Percentiles rank a stretch among this genome's conserved stretches.
Conservation (phyloP, 1,284 basidiomycete genomes). For the Rugosomyces carneus region DNA sequence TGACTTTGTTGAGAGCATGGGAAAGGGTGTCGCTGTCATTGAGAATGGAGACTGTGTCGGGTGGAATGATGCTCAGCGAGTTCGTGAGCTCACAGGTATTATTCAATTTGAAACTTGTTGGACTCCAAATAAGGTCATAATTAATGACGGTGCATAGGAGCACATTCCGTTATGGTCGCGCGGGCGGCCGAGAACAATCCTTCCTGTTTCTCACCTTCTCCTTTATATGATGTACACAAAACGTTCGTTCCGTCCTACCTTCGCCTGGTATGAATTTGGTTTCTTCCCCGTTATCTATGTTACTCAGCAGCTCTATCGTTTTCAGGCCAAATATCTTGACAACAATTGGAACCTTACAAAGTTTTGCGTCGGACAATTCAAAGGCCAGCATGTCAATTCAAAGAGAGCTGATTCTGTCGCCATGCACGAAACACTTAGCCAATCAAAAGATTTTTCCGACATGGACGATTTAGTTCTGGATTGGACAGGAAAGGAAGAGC, state of each 20-base stretch:
- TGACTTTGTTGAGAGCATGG: constrained; percentile 66
- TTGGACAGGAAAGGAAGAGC: constrained; percentile 58
- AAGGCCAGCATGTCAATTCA: constrained; percentile 47
- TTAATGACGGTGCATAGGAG: constrained; percentile 42
- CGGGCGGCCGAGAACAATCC: constrained; percentile 92
- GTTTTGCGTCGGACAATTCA: constrained; percentile 84
- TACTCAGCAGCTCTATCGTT: not conserved
- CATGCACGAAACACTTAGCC: constrained; percentile 48
- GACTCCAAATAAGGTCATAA: not conserved
- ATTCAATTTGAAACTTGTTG: not conserved
- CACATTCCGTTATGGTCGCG: constrained; percentile 95
- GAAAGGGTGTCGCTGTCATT: constrained; percentile 75
- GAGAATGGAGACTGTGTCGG: constrained; percentile 93
- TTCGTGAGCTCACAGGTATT: constrained; percentile 70
- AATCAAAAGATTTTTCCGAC: constrained; percentile 64
- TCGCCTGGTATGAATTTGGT: constrained; percentile 52
- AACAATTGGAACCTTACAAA: constrained; percentile 89
- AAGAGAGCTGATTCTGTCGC: constrained; percentile 55
- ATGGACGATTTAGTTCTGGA: constrained; percentile 50
- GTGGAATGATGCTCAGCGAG: constrained; percentile 71
- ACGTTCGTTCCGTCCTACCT: constrained; percentile 75
- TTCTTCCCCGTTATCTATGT: not conserved
- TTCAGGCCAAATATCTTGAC: constrained; percentile 59
- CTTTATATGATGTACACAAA: constrained; percentile 63
- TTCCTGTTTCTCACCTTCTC: constrained; percentile 72